These are phyloP conservation scores for Oenanthe javanica DNA, from an alignment of 140 eudicot genomes.

Conservation along the genomic window DNA sequence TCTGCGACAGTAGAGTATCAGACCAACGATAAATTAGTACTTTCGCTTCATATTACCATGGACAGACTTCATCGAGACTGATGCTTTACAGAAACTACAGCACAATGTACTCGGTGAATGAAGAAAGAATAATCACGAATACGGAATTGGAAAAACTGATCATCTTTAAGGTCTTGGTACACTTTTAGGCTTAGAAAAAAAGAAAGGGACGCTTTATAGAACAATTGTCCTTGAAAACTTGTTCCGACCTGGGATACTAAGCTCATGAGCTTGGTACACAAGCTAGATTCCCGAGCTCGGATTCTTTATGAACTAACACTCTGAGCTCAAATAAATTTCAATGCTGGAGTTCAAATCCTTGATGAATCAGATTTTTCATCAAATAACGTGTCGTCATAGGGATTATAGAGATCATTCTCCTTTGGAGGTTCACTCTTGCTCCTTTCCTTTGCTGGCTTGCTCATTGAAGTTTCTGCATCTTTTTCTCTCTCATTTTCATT, in stretches of 20 bases:
- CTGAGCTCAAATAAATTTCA: background rate
- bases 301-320: background rate
- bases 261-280: constrained; percentile 4
- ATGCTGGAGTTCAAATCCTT: background rate
- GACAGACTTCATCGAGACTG: background rate
- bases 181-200: background rate
- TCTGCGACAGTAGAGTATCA: background rate
- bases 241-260: background rate
- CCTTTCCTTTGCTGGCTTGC: constrained; percentile 20
- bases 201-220: background rate
- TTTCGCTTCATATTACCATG: background rate
- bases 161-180: background rate
- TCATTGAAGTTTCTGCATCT: constrained; percentile 7
- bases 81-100: background rate
- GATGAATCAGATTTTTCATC: constrained; percentile 3
- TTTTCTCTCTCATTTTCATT: constrained; percentile 22
- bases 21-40: no score
- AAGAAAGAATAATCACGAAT: background rate
- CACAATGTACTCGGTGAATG: background rate
- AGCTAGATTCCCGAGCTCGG: background rate
- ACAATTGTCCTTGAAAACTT: background rate
- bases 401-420: constrained; percentile 39
- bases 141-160: background rate
- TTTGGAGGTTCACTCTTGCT: constrained; percentile 53
- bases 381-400: constrained; percentile 11